These are phyloP conservation scores for Ophiostoma sp. DNA, from an alignment of 2,329 filamentous ascomycete species.

Conservation along the genomic window DNA sequence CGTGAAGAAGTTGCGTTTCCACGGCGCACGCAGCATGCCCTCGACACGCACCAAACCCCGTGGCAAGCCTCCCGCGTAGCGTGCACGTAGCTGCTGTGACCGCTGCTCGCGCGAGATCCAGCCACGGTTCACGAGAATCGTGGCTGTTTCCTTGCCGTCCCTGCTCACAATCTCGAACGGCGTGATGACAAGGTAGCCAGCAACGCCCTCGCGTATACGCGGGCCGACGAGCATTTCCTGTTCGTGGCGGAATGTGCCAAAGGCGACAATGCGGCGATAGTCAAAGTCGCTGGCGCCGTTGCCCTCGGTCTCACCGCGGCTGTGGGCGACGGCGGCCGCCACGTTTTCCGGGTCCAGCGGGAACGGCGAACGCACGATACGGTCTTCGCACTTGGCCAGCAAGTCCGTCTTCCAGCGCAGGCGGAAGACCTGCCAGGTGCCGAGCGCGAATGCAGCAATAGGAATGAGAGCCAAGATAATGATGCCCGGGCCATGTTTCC, in stretches of 20 bases:
- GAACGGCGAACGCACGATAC: slow-evolving; percentile 75
- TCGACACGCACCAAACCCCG: slow-evolving; percentile 69
- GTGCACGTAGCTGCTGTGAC: slow-evolving; percentile 55
- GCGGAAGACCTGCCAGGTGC: slow-evolving; percentile 92
- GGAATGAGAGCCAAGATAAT: slow-evolving; percentile 83
- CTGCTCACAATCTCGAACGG: slow-evolving; percentile 59
- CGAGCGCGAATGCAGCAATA: slow-evolving; percentile 80
- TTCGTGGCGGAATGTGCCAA: slow-evolving; percentile 73
- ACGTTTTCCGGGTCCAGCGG: slow-evolving; percentile 71
- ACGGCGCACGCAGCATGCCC: slow-evolving; percentile 79
- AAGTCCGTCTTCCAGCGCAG: slow-evolving; percentile 91
- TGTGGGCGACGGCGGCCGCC: slow-evolving; percentile 68
- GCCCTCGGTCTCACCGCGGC: slow-evolving; percentile 12
- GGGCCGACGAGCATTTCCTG: slow-evolving; percentile 95
- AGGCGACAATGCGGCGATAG: slow-evolving; percentile 74
- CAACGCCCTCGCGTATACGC: slow-evolving; percentile 77
- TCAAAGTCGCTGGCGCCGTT: slow-evolving; percentile 59
- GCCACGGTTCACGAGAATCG: slow-evolving; percentile 77
- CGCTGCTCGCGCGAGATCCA: slow-evolving; percentile 80
- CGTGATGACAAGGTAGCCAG: slow-evolving; percentile 88
- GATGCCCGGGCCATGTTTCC: slow-evolving; percentile 70
- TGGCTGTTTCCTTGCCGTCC: slow-evolving; percentile 29
- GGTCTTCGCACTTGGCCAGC: slow-evolving; percentile 86
- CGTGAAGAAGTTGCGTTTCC: slow-evolving; percentile 98
- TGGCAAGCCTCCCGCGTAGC: slow-evolving; percentile 60